A percentile compares a stretch with the other conserved stretches of the same genome.
Evolutionary conservation across 768 basidiomycete species (phyloP).

Genomic region (Lentinula lateritia): DNA sequence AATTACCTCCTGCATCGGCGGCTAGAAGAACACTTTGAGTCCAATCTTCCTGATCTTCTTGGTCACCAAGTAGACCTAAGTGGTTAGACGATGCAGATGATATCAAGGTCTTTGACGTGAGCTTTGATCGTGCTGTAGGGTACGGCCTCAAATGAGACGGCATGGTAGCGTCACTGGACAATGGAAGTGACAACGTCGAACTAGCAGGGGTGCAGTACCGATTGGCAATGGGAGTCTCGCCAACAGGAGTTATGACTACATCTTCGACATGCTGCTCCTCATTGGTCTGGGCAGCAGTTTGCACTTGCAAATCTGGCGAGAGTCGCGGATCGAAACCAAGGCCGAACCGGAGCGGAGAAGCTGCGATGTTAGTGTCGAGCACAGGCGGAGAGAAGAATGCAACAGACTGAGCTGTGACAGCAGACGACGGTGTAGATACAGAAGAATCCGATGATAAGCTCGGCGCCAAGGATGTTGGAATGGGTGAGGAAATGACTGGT

Average conservation of each 20-base stretch:
- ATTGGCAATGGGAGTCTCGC: constrained; percentile 33
- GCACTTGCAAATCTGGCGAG: constrained; percentile 12
- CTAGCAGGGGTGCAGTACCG: constrained; percentile 15
- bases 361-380: constrained; percentile 57
- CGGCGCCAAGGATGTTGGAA: constrained; percentile 22
- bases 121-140: constrained; percentile 9
- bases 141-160: constrained; percentile 9
- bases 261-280: constrained; percentile 7
- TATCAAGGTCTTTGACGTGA: constrained; percentile 18
- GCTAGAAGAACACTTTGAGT: constrained; percentile 67
- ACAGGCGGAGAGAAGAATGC: constrained; percentile 46
- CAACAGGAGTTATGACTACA: constrained; percentile 10
- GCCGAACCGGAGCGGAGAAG: constrained; percentile 40
- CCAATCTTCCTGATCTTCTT: constrained; percentile 59
- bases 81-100: constrained; percentile 37
- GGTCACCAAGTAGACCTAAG: constrained; percentile 41
- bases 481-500: constrained; percentile 22
- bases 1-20: constrained; percentile 44
- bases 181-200: constrained; percentile 8
- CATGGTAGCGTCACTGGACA: neutral
- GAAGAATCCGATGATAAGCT: constrained; percentile 43
- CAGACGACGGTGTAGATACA: constrained; percentile 44
- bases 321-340: constrained; percentile 26
- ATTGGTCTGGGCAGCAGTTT: constrained; percentile 12
- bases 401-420: constrained; percentile 53